These are phyloP conservation scores for Trichothecium sympodiale DNA, from an alignment of 2,329 filamentous ascomycete genomes.

Conservation along the genomic window DNA sequence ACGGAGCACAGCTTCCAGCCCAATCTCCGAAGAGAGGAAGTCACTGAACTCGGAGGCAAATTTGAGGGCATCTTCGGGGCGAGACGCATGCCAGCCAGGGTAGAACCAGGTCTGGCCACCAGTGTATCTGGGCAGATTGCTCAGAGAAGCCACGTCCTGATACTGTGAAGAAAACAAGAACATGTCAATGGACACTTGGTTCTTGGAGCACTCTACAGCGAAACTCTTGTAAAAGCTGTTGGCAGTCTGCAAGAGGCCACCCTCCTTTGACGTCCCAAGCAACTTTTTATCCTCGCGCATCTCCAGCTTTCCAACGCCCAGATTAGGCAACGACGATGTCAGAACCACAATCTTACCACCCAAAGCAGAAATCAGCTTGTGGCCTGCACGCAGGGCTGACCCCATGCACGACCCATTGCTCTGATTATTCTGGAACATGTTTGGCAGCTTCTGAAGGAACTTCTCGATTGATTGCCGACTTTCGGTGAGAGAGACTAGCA, in stretches of 20 bases:
- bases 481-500: constrained; percentile 81
- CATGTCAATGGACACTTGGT: constrained; percentile 97
- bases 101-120: constrained; percentile 99
- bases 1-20: constrained; percentile 87
- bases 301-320: constrained; percentile 81
- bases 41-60: constrained; percentile 96
- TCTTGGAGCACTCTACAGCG: constrained; percentile 96
- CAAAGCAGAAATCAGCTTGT: constrained; percentile 89
- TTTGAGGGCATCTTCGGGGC: constrained; percentile 92
- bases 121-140: constrained; percentile 90
- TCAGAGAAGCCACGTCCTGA: constrained; percentile 92
- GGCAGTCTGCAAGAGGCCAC: constrained; percentile 72
- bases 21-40: constrained; percentile 92
- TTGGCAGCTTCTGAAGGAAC: constrained; percentile 81
- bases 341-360: constrained; percentile 93
- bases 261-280: constrained; percentile 88
- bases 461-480: constrained; percentile 83
- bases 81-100: constrained; percentile 90
- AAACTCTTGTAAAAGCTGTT: constrained; percentile 99
- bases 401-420: constrained; percentile 90
- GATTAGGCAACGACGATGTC: constrained; percentile 78
- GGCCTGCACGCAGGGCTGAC: constrained; percentile 80
- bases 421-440: constrained; percentile 95
- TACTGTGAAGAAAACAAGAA: constrained; percentile 94
- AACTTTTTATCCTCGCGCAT: constrained; percentile 96